phyloP scores from a whole-genome alignment of 2,329 filamentous ascomycete genomes.

The Nothophaeocryptopus gaeumannii region DNA sequence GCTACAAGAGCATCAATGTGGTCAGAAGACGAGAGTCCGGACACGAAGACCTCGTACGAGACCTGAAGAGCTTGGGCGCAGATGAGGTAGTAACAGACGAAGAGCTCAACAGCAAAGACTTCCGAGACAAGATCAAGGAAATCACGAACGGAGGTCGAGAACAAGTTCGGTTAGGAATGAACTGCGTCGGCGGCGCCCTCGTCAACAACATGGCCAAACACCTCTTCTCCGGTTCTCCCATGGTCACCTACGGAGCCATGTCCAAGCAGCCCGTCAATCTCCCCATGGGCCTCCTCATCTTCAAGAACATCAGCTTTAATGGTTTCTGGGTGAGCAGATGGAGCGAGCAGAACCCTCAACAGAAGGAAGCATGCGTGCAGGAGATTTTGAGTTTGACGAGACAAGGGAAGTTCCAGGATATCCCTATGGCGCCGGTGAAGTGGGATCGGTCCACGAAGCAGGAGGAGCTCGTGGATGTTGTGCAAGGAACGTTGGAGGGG shows the following conservation, averaged over 20 bases:
- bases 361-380: constrained; percentile 76
- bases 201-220: constrained; percentile 75
- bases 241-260: constrained; percentile 97
- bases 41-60: constrained; percentile 62
- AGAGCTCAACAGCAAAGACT: constrained; percentile 60
- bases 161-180: constrained; percentile 73
- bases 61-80: constrained; percentile 61
- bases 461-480: constrained; percentile 65
- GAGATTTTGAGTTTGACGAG: constrained; percentile 77
- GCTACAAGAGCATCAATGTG: constrained; percentile 85
- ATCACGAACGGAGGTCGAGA: constrained; percentile 71
- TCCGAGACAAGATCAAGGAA: constrained; percentile 59
- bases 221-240: constrained; percentile 62
- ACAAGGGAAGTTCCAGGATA: constrained; percentile 74
- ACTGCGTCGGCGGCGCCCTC: constrained; percentile 89
- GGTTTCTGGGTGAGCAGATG: constrained; percentile 95
- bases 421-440: constrained; percentile 73
- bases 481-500: constrained; percentile 78
- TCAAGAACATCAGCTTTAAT: constrained; percentile 82
- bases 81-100: constrained; percentile 62
- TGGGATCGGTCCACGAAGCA: constrained; percentile 83
- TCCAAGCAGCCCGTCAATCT: constrained; percentile 78
- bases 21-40: constrained; percentile 70
- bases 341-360: constrained; percentile 70
- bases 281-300: constrained; percentile 83